These are phyloP conservation scores for Bullera alba DNA, from an alignment of 768 basidiomycete species.

Conservation along the genomic window DNA sequence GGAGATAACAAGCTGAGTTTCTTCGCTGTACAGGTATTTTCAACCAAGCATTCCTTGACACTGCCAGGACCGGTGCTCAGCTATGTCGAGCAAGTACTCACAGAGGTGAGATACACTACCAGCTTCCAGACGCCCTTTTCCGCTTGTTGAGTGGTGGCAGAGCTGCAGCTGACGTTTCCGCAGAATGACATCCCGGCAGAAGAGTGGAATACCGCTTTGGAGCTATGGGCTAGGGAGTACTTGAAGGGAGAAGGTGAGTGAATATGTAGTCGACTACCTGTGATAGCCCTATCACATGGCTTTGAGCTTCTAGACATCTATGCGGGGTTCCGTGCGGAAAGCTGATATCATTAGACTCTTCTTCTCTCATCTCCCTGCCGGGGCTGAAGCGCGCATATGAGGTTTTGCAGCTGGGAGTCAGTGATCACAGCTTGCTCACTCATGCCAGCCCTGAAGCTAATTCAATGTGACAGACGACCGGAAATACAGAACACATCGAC, in stretches of 20 bases:
- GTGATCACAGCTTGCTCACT: not conserved
- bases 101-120: slow-evolving; percentile 24
- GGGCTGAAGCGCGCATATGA: slow-evolving; percentile 43
- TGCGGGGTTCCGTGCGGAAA: no score
- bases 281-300: not conserved
- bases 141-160: not conserved
- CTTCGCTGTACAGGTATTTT: slow-evolving; percentile 42
- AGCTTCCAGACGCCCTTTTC: no score
- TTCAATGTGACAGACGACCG: slow-evolving; percentile 22
- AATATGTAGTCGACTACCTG: no score
- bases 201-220: slow-evolving; percentile 40
- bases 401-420: slow-evolving; percentile 36
- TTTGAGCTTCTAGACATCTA: not conserved
- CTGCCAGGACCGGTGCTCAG: slow-evolving; percentile 36
- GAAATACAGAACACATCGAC: slow-evolving; percentile 31
- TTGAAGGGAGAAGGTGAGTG: slow-evolving; percentile 44
- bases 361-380: slow-evolving; percentile 38
- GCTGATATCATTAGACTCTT: no score
- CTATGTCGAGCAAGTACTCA: slow-evolving; percentile 41
- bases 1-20: not conserved
- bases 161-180: not conserved
- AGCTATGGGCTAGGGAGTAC: slow-evolving; percentile 44
- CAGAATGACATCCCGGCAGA: slow-evolving; percentile 41
- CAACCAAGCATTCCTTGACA: slow-evolving; percentile 44
- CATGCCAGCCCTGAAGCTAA: slow-evolving; percentile 4